Evolutionary conservation across 805 yeast species (phyloP).

Genomic region (Candida morakotiae): DNA sequence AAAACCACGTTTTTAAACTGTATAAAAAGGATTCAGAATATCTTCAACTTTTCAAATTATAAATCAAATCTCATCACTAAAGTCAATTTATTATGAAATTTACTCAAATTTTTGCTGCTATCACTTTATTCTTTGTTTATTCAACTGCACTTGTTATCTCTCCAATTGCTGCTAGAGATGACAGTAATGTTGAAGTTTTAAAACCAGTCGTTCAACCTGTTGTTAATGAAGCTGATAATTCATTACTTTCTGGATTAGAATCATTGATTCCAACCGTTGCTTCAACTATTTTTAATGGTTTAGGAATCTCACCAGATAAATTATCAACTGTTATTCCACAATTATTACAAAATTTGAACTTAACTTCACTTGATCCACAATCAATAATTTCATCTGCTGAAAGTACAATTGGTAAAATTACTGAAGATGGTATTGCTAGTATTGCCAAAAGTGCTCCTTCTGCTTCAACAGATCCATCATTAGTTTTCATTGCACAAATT

Average conservation of each 20-base stretch:
- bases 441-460: background rate
- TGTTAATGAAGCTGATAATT: background rate
- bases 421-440: background rate
- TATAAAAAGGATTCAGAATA: too few relatives aligned
- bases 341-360: background rate
- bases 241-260: slow-evolving; percentile 1
- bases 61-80: too few relatives aligned
- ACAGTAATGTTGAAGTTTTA: background rate
- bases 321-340: background rate
- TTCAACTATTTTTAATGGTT: background rate
- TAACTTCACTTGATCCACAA: background rate
- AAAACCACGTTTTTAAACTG: too few relatives aligned
- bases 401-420: background rate
- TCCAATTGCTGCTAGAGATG: background rate
- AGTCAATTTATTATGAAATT: too few relatives aligned
- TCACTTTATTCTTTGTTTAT: background rate
- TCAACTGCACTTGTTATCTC: background rate
- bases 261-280: background rate
- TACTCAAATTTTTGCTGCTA: background rate
- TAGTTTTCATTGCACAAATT: background rate
- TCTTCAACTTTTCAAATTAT: too few relatives aligned
- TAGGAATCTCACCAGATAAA: background rate
- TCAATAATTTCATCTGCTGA: background rate
- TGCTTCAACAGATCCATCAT: background rate
- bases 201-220: background rate